A percentile compares a stretch with the other conserved stretches of the same genome.
phyloP scores from a whole-genome alignment of 306 rosid species.

The Datisca glomerata region DNA sequence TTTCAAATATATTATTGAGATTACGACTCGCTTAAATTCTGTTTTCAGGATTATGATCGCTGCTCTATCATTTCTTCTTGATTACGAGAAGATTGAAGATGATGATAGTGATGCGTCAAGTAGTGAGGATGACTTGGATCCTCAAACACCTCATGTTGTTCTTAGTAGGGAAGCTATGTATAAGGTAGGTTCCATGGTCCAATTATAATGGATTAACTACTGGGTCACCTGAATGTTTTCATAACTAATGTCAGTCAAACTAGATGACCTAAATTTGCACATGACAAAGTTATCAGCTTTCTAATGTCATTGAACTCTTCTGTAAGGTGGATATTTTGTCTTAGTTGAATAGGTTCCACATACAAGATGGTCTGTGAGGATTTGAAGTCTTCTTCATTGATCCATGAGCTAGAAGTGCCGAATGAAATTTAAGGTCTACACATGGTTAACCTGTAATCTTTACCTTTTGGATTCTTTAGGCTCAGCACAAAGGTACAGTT shows the following conservation, averaged over 20 bases:
- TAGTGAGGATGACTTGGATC: constrained; percentile 44
- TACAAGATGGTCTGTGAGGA: no score
- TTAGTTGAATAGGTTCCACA: no score
- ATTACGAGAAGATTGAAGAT: constrained; percentile 67
- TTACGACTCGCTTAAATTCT: constrained; percentile 4
- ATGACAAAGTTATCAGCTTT: no score
- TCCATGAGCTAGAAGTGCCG: no score
- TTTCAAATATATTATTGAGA: background rate
- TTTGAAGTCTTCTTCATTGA: no score
- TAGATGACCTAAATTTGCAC: no score
- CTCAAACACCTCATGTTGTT: constrained; percentile 39
- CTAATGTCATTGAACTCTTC: no score
- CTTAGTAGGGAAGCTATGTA: constrained; percentile 54
- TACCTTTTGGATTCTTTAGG: constrained; percentile 34
- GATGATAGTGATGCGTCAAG: constrained; percentile 62
- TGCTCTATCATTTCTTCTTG: constrained; percentile 59
- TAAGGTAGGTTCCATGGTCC: constrained; percentile 39
- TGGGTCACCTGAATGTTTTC: background rate
- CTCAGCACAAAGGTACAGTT: constrained; percentile 71
- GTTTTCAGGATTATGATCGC: constrained; percentile 79
- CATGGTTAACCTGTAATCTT: no score
- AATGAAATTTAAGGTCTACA: no score
- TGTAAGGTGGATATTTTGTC: no score
- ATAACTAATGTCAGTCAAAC: no score
- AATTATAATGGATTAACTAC: background rate